Conservation (phyloP, 2,329 filamentous ascomycete genomes). For the Colletotrichum tabaci region DNA sequence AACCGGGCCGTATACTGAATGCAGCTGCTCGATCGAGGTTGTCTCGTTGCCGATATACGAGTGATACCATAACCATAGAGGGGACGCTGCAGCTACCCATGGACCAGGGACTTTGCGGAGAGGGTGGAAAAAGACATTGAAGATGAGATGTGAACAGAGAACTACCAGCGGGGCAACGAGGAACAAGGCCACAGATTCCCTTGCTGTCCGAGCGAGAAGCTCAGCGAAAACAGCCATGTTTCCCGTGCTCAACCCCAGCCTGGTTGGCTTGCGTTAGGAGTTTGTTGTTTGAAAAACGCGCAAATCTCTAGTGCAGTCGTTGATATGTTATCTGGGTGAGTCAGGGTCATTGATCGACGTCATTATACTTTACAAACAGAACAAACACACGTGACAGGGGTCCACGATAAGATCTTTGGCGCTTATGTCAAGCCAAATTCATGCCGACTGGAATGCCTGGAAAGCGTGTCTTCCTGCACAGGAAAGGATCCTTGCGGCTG, state of each 20-base stretch:
- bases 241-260: not conserved
- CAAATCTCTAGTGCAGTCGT: not conserved
- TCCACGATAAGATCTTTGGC: no score
- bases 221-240: not conserved
- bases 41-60: slow-evolving; percentile 6
- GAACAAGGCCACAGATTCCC: not conserved
- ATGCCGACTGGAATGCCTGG: no score
- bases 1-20: not conserved
- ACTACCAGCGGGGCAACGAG: not conserved
- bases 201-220: not conserved
- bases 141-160: not conserved
- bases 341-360: not conserved
- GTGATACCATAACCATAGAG: slow-evolving; percentile 18
- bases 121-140: slow-evolving; percentile 3
- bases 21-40: not conserved
- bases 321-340: not conserved
- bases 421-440: no score
- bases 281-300: no score
- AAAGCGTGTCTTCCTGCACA: no score
- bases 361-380: no score
- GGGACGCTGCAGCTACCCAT: not conserved
- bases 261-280: not conserved
- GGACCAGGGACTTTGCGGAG: slow-evolving; percentile 3
- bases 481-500: no score
- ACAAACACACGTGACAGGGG: no score